phyloP scores from a whole-genome alignment of 768 basidiomycete genomes.

The Phylloporus sp. region DNA sequence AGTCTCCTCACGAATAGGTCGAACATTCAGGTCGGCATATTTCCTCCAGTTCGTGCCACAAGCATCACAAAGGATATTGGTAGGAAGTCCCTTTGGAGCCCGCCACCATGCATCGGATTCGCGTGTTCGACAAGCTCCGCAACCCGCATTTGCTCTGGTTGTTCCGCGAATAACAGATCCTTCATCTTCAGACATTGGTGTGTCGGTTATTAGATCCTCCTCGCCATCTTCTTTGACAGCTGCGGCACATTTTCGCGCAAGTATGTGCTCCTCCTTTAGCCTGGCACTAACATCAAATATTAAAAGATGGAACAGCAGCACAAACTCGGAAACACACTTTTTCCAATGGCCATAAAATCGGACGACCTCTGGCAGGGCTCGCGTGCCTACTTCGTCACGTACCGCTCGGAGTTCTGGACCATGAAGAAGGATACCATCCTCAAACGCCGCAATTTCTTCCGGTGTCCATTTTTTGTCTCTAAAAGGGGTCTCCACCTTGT shows the following conservation, averaged over 20 bases:
- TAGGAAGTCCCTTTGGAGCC: conserved; percentile 80
- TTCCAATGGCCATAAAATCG: conserved; percentile 87
- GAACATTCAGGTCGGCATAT: conserved; percentile 83
- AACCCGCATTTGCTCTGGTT: conserved; percentile 53
- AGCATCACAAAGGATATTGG: conserved; percentile 74
- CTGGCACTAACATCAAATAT: conserved; percentile 43
- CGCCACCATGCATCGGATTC: conserved; percentile 87
- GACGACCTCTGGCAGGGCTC: conserved; percentile 73
- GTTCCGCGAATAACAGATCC: conserved; percentile 64
- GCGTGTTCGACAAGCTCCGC: conserved; percentile 81
- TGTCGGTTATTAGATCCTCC: conserved; percentile 30
- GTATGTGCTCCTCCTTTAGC: conserved; percentile 65
- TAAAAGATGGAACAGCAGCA: conserved; percentile 7
- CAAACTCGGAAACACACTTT: conserved; percentile 44
- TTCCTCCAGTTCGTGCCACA: conserved; percentile 91
- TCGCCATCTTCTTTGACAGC: conserved; percentile 26
- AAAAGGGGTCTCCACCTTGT: conserved; percentile 59
- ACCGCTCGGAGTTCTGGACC: conserved; percentile 80
- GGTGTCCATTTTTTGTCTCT: conserved; percentile 68
- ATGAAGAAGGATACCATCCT: conserved; percentile 66
- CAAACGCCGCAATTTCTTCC: conserved; percentile 70
- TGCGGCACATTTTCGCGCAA: conserved; percentile 39
- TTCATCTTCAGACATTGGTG: conserved; percentile 58
- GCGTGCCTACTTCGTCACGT: conserved; percentile 65
- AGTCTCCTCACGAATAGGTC: conserved; percentile 67